These are phyloP conservation scores for Phyllosticta paracitricarpa DNA, from an alignment of 2,329 filamentous ascomycete species.

Conservation along the genomic window DNA sequence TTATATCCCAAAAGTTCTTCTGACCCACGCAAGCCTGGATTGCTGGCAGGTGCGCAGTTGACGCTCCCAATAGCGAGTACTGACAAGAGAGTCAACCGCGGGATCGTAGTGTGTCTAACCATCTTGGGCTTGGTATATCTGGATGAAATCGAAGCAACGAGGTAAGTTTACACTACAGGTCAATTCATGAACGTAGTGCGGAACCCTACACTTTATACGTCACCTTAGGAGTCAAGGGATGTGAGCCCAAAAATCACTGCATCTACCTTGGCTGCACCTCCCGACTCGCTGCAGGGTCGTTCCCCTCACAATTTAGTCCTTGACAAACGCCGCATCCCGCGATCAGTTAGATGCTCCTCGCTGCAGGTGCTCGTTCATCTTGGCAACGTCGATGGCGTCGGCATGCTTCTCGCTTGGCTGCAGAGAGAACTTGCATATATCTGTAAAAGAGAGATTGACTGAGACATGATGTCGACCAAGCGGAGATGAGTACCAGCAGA, in stretches of 20 bases:
- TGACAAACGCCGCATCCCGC: not conserved
- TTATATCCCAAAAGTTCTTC: conserved; percentile 11
- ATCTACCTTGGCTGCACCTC: not conserved
- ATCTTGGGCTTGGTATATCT: not conserved
- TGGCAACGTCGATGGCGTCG: not conserved
- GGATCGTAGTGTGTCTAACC: not conserved
- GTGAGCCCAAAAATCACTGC: not conserved
- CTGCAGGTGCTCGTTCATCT: not conserved
- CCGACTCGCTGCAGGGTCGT: not conserved
- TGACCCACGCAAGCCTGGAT: conserved; percentile 10
- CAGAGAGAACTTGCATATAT: not conserved
- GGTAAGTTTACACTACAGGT: not conserved
- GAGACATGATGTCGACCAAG: not conserved
- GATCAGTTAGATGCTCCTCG: not conserved
- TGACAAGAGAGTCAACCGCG: not conserved
- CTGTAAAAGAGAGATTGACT: not conserved
- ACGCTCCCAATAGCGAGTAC: not conserved
- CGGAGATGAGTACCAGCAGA: not conserved
- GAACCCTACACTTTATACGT: not conserved
- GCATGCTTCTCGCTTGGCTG: not conserved
- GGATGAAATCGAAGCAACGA: not conserved
- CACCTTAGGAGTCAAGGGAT: not conserved
- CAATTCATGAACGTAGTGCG: not conserved
- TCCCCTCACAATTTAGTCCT: conserved; percentile 4
- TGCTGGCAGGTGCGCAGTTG: conserved; percentile 1